A percentile compares a stretch with the other conserved stretches of the same genome.
phyloP scores from a whole-genome alignment of 1,139 yeast species.

The Zygoascus meyerae region DNA sequence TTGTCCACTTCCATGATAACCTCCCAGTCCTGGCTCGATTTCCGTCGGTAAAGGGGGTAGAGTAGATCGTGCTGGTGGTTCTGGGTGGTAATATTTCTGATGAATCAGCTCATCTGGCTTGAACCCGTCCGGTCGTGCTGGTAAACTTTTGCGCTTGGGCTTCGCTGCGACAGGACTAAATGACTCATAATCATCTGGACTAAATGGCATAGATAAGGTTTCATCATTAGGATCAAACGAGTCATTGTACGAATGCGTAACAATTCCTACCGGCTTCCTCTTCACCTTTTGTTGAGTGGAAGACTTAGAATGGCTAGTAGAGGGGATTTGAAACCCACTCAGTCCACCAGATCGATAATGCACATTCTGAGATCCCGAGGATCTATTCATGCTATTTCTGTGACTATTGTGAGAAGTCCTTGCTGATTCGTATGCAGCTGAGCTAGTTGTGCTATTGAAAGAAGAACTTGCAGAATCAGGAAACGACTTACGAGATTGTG shows the following conservation, averaged over 20 bases:
- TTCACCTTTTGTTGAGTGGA: background rate
- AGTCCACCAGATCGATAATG: no score
- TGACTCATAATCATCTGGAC: conserved; percentile 24
- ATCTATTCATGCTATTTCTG: no score
- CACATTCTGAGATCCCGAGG: no score
- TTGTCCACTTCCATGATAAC: conserved; percentile 23
- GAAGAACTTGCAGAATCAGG: background rate
- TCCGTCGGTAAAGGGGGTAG: conserved; percentile 18
- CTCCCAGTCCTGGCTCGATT: conserved; percentile 22
- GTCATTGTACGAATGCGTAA: background rate
- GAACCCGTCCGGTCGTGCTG: conserved; percentile 1
- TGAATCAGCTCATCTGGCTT: conserved; percentile 20
- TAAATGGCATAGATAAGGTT: conserved; percentile 23
- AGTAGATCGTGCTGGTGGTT: conserved; percentile 19
- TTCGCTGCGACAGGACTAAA: background rate
- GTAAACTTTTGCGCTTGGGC: conserved; percentile 7
- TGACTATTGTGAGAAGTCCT: no score
- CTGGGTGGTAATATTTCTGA: conserved; percentile 26
- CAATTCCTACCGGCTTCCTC: conserved; percentile 17
- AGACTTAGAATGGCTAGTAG: no score
- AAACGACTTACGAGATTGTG: background rate
- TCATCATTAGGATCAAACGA: conserved; percentile 13
- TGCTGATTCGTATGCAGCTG: background rate
- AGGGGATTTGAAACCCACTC: no score
- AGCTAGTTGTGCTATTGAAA: background rate